Conservation (phyloP, 2,329 filamentous ascomycete species). For the Aspergillus clavatus region DNA sequence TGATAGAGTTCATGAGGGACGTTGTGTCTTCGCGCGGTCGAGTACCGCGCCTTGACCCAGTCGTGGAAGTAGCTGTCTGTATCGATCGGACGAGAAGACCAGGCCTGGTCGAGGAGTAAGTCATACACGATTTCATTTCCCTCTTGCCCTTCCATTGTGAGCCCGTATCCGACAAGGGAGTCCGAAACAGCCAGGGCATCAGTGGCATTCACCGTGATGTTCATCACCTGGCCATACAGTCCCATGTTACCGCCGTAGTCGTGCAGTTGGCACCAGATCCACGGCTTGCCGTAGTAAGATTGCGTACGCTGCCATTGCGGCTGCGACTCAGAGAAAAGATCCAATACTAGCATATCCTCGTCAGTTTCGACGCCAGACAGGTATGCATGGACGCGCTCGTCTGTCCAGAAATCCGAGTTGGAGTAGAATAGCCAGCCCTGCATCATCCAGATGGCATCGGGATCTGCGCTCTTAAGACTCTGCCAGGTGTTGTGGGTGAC, state of each 20-base stretch:
- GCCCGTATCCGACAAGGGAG: constrained; percentile 46
- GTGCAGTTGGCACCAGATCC: constrained; percentile 53
- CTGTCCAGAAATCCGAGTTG: constrained; percentile 46
- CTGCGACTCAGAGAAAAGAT: constrained; percentile 47
- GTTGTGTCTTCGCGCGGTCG: constrained; percentile 4
- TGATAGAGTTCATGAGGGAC: constrained; percentile 34
- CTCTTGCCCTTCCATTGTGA: constrained; percentile 49
- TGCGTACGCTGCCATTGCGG: constrained; percentile 51
- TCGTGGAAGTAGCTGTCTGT: constrained; percentile 43
- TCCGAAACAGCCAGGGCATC: constrained; percentile 40
- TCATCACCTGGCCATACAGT: constrained; percentile 48
- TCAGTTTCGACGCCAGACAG: constrained; percentile 43
- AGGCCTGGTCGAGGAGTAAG: constrained; percentile 49
- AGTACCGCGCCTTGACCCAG: constrained; percentile 46
- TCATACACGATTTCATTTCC: constrained; percentile 52
- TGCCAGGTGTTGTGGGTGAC: constrained; percentile 44
- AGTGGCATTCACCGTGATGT: constrained; percentile 46
- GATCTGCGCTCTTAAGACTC: constrained; percentile 46
- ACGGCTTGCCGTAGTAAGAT: constrained; percentile 49
- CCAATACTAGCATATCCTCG: constrained; percentile 48
- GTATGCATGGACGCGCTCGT: constrained; percentile 47
- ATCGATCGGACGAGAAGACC: constrained; percentile 43
- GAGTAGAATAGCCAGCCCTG: constrained; percentile 52
- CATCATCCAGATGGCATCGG: constrained; percentile 50
- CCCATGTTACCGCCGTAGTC: constrained; percentile 49